Evolutionary conservation across 192 early-diverging fungal species (phyloP), one percentile per base, ranked within the genome.

Genomic region (Geosiphon pyriformis): DNA sequence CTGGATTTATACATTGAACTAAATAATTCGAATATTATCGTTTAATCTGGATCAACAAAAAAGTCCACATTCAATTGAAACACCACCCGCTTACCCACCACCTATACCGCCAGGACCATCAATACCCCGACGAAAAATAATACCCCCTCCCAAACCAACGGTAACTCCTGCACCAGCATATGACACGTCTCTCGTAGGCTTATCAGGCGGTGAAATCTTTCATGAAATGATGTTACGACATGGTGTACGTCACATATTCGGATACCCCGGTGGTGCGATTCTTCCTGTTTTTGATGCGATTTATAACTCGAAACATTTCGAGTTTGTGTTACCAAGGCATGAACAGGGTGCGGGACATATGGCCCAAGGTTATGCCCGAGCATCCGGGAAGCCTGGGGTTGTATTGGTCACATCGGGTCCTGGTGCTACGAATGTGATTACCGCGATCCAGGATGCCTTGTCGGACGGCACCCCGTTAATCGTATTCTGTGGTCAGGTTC

Each of bases 271-370:
- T 61, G 95, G 96, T 46, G 96, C 96, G 6, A 98, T 98, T 74
- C 82, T 98, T 69, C 96, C 96, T 7, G 95, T 98, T 7, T 97
- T 95, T 74, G 96, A 98, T 76, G 96, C 96, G 48, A 98, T 98
- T 75, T 85, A 98, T 81, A 88, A 97, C 72, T 92, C 88, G 51
- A 85, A 87, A 58, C 89, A 98, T 72, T 98, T 98, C 78, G 85
- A 98, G 69, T 98, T 97, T 78, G 82, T 98, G 65, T 83, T 98
- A 47, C 95, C 96, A 55, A 79, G 96, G 71, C 95, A 97, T 70
- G 96, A 98, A 72, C 96, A 98, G 76, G 96, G 96, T 63, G 95
- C 94, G 30, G 96, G 96, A 4, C 96, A 98, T 71, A 97, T 97
- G 91, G 94, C 96, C 4, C 92, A 98, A 78, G 96, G 92, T 15